Base-by-base conservation (phyloP, 768 basidiomycete species). In the Boletus subparvulus region DNA sequence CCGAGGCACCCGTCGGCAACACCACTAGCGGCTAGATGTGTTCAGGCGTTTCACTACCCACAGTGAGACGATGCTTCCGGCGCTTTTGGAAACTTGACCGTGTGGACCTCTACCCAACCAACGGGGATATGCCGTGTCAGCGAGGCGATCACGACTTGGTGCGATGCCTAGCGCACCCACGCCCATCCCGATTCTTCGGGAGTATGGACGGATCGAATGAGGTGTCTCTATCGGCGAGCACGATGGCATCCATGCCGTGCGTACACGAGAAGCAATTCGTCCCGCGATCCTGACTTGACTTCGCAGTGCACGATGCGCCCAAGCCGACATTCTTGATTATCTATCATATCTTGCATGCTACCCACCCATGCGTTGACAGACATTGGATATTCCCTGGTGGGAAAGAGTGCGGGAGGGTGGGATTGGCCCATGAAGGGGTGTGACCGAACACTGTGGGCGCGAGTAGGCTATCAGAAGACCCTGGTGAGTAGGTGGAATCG, bases 231-330 rank as follows among this genome's bases (percentile, higher is more conserved):
- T 37, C 35, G 6, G 30, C 44, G 17, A 51, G 30, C 12, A 56
- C 36, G 37, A 46, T 14, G 21, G 32, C 50, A 14, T 40, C 37
- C 37, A 32, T 56, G 50, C 16, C 50, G 37, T 21, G 46, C n/a
- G 24, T 41, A 46, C 10, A 46, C 30, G 55, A 56, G 43, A 6
- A 40, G 19, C n/a, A 56, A 56, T 12, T 52, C 50, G 28, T 52
- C 21, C 13, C 30, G 44, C 5, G 36, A 44, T 21, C 44, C 17
- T 3, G 30, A 46, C 16, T 26, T 46, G 21, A 37, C 37, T 21
- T 52, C 51, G 21, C 50, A 56, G 21, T 56, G 55, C 28, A 52
- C 44, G 50, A 56, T 40, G 32, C 50, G 50, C 32, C 44, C 30
- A n/a, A 56, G 19, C n/a, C 55, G 55, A 30, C 43, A 32, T 28